Base-by-base conservation (phyloP, 345 rosid species). In the Mangifera indica region DNA sequence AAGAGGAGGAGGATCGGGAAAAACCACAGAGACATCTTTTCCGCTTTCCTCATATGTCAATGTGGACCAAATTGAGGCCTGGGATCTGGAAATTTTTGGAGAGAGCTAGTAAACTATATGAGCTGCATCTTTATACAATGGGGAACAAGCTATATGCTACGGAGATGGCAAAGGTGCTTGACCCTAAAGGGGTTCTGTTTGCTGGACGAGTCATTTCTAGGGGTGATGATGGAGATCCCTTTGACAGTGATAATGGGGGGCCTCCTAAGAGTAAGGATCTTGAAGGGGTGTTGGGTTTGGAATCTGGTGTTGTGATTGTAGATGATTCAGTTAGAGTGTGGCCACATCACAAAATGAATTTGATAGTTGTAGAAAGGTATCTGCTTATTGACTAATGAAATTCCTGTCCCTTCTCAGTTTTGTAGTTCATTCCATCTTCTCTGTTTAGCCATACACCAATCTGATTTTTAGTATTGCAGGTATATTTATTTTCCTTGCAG, bases 41-140 rank as follows among this genome's bases (percentile, higher is more conserved):
- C 74, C 88, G 98, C 72, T 89, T 95, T 73, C 81, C 91, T 37
- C 93, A 92, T 81, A 95, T 95, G 99, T 96, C 86, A 81, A 95
- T 95, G 99, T 95, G 99, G 99, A 95, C 99, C 25, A 95, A 95
- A 80, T 65, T 95, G 87, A 88, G 99, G 60, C 98, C 99, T 55
- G 99, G 99, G 67, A 83, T 95, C 60, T 95, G 99, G 99, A 92
- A 86, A 71, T 92, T 95, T 70, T 81, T 95, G 77, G 99, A 95
- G 83, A 95, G 87, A 92, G 98, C 98, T 70, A 87, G 98, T 77
- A 88, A 93, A 81, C 80, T 93, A 58, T 95, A 69, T 71, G 99
- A 92, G 81, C 82, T 95, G 77, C 99, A 95, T 85, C 96, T 95
- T 80, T 95, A 91, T 77, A 95, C 99, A 10, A 95, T 95, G 99